These are phyloP conservation scores for Exutisphaerella laricina DNA, from an alignment of 2,329 filamentous ascomycete species.

Conservation along the genomic window DNA sequence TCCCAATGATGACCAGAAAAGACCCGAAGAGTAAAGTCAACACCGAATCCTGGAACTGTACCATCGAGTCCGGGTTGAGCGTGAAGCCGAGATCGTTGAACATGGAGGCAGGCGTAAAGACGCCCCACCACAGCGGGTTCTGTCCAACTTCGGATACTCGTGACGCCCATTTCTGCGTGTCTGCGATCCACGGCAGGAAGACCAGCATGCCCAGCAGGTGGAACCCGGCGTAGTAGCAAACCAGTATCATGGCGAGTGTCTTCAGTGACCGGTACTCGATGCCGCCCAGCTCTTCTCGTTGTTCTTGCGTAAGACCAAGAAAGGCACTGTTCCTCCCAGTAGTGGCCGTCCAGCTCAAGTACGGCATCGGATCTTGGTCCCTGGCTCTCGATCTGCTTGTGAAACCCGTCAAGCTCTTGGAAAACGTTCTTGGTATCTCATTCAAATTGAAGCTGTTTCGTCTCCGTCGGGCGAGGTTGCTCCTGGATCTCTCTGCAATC, in stretches of 20 bases:
- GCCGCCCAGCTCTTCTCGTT: slow-evolving; percentile 89
- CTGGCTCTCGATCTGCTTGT: slow-evolving; percentile 44
- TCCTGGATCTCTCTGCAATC: slow-evolving; percentile 7
- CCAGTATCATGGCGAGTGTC: slow-evolving; percentile 71
- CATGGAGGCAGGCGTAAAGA: slow-evolving; percentile 80
- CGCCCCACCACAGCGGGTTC: slow-evolving; percentile 76
- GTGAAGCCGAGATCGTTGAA: slow-evolving; percentile 97
- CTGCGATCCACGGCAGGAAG: slow-evolving; percentile 73
- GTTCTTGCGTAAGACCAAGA: slow-evolving; percentile 77
- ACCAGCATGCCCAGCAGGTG: slow-evolving; percentile 69
- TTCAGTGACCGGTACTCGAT: slow-evolving; percentile 94
- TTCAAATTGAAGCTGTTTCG: slow-evolving; percentile 10
- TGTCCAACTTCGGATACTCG: slow-evolving; percentile 57
- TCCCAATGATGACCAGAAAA: slow-evolving; percentile 89
- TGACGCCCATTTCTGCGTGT: slow-evolving; percentile 55
- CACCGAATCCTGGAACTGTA: slow-evolving; percentile 72
- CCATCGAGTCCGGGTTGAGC: slow-evolving; percentile 89
- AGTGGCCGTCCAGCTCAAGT: slow-evolving; percentile 90
- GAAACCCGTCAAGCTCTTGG: slow-evolving; percentile 56
- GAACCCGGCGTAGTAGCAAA: slow-evolving; percentile 76
- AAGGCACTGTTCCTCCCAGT: slow-evolving; percentile 91
- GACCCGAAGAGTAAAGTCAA: slow-evolving; percentile 71
- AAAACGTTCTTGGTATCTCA: slow-evolving; percentile 22
- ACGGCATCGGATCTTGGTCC: slow-evolving; percentile 64
- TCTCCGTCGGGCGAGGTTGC: slow-evolving; percentile 5